Evolutionary conservation across 2,329 filamentous ascomycete species (phyloP), one percentile per base, ranked within the genome.

Genomic region (Grosmannia huntii): DNA sequence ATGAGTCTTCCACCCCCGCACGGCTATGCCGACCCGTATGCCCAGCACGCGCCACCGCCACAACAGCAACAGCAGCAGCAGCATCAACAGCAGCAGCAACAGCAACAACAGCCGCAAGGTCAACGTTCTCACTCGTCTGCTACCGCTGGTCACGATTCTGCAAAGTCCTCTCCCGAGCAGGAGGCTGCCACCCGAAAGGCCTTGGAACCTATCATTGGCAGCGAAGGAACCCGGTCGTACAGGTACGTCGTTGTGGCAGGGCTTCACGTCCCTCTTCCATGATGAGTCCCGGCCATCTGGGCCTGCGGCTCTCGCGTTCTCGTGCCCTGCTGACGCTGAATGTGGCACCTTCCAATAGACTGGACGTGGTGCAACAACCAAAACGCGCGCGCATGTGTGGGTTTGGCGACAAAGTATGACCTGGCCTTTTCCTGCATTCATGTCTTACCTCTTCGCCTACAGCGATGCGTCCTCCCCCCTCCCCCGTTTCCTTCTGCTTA

Each of bases 311-410:
- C 23, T 23, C n/a, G 23, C 23, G 1, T 55, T 48, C 27, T 51
- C 49, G 41, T 21, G 19, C 41, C 27, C 38, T 44, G 41, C 53
- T 53, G 27, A 58, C 44, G 23, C 59, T 59, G 58, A 59, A 23
- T 5, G 52, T 21, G 46, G 51, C 53, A 49, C n/a, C 28, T 21
- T 3, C 57, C 57, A 54, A 61, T 63, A 87, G 84, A 61, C 79
- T 96, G 55, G 77, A 85, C 64, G 89, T 96, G 60, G 84, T 89
- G 64, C 94, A 99, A 74, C 90, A 97, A 71, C 94, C 94, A 55
- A 80, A 89, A 66, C 84, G 94, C 66, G 94, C 94, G 64, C 88
- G 94, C 61, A 97, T 97, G 94, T 99, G 94, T 75, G 94, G 94
- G 9, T 99, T 97, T 74, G 94, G 94, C 62, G 94, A 99, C 76